Conservation (phyloP, 1,139 yeast genomes). For the Meyerozyma smithsonii region DNA sequence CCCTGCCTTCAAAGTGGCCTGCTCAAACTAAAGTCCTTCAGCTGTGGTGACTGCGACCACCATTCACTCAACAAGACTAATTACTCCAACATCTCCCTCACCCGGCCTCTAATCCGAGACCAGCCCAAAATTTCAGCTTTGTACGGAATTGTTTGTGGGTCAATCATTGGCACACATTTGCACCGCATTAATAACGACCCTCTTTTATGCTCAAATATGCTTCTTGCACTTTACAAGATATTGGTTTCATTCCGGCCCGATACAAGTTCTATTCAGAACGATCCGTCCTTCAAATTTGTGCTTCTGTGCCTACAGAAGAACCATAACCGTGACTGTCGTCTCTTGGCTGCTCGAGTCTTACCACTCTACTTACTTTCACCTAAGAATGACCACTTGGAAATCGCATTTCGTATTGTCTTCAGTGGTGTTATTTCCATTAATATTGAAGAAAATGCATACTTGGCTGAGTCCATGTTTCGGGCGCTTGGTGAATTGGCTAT, state of each 20-base stretch:
- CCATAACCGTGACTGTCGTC: slow-evolving; percentile 47
- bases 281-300: slow-evolving; percentile 20
- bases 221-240: slow-evolving; percentile 43
- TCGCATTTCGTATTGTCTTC: slow-evolving; percentile 33
- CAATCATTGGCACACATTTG: slow-evolving; percentile 11
- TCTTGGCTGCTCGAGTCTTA: slow-evolving; percentile 42
- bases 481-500: slow-evolving; percentile 60
- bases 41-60: slow-evolving; percentile 42
- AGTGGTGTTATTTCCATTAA: slow-evolving; percentile 31
- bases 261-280: slow-evolving; percentile 13
- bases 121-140: slow-evolving; percentile 17
- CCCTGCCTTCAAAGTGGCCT: slow-evolving; percentile 37
- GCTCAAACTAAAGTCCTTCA: slow-evolving; percentile 21
- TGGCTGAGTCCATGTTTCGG: slow-evolving; percentile 60
- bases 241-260: slow-evolving; percentile 49
- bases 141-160: slow-evolving; percentile 22
- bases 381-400: slow-evolving; percentile 29
- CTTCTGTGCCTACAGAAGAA: slow-evolving; percentile 19
- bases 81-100: slow-evolving; percentile 17
- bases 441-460: slow-evolving; percentile 27
- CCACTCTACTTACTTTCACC: slow-evolving; percentile 41
- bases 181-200: slow-evolving; percentile 15
- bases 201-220: slow-evolving; percentile 35
- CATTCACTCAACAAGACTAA: slow-evolving; percentile 19
- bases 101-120: slow-evolving; percentile 21